These are phyloP conservation scores for Exophiala sideris DNA, from an alignment of 2,329 filamentous ascomycete species.

Conservation along the genomic window DNA sequence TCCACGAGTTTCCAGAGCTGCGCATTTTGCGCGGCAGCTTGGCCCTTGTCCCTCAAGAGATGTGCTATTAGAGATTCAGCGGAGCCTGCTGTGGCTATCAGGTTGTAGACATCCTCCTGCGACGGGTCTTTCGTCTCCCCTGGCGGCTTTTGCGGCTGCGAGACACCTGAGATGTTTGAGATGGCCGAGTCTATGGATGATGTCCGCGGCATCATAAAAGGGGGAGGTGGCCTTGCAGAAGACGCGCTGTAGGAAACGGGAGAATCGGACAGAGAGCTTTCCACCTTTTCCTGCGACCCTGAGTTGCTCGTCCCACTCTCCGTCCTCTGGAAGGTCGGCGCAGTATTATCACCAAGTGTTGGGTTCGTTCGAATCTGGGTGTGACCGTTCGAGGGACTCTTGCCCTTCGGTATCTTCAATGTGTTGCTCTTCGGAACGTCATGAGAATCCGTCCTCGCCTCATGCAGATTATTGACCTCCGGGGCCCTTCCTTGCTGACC, in stretches of 20 bases:
- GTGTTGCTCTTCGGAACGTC: conserved; percentile 3
- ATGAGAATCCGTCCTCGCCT: conserved; percentile 8
- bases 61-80: conserved; percentile 85
- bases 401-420: conserved; percentile 6
- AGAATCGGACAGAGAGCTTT: conserved; percentile 10
- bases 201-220: conserved; percentile 58
- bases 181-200: conserved; percentile 93
- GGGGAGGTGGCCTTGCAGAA: conserved; percentile 4
- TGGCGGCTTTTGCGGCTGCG: conserved; percentile 57
- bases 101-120: conserved; percentile 69
- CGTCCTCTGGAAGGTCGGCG: neutral
- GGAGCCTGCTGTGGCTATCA: conserved; percentile 82
- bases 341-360: neutral
- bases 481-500: conserved; percentile 1
- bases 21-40: conserved; percentile 80
- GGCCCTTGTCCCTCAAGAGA: conserved; percentile 85
- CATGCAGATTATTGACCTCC: conserved; percentile 3
- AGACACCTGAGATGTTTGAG: conserved; percentile 64
- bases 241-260: conserved; percentile 15
- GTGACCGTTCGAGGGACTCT: conserved; percentile 2
- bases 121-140: conserved; percentile 56
- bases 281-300: conserved; percentile 1
- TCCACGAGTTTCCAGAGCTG: conserved; percentile 95
- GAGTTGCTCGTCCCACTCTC: neutral
- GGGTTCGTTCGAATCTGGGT: neutral